phyloP scores from a whole-genome alignment of 768 basidiomycete species.

The Sarcomyxa edulis region DNA sequence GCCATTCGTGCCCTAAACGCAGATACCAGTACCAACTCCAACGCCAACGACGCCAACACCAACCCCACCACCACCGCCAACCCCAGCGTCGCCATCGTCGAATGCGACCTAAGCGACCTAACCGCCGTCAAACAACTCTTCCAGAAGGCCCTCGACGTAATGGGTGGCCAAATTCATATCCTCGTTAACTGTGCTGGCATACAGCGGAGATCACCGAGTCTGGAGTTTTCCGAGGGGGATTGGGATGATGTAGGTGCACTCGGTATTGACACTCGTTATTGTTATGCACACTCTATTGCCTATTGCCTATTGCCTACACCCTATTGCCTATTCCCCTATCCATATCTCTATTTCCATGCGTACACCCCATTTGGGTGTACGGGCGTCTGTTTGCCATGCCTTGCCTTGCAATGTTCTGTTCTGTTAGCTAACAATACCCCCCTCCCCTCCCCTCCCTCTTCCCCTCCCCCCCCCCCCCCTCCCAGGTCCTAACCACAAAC shows the following conservation, averaged over 20 bases:
- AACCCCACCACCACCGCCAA: slow-evolving; percentile 8
- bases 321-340: too few species aligned
- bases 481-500: slow-evolving; percentile 79
- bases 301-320: too few species aligned
- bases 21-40: slow-evolving; percentile 4
- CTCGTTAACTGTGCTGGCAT: slow-evolving; percentile 72
- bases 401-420: too few species aligned
- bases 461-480: too few species aligned
- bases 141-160: slow-evolving; percentile 31
- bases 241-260: slow-evolving; percentile 56
- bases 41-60: slow-evolving; percentile 2
- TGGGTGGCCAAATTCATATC: slow-evolving; percentile 44
- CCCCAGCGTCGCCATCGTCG: slow-evolving; percentile 23
- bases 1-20: slow-evolving; percentile 26
- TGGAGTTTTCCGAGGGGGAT: slow-evolving; percentile 57
- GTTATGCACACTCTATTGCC: too few species aligned
- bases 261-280: too few species aligned
- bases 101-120: slow-evolving; percentile 37
- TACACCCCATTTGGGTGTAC: too few species aligned
- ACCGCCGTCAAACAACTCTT: slow-evolving; percentile 36
- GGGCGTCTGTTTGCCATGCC: too few species aligned
- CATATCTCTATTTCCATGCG: too few species aligned
- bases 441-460: not conserved
- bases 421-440: too few species aligned
- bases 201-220: slow-evolving; percentile 51